Percentiles rank a stretch among this genome's conserved stretches.
Conservation (phyloP, 1,284 basidiomycete genomes). For the Austroboletus sp. region DNA sequence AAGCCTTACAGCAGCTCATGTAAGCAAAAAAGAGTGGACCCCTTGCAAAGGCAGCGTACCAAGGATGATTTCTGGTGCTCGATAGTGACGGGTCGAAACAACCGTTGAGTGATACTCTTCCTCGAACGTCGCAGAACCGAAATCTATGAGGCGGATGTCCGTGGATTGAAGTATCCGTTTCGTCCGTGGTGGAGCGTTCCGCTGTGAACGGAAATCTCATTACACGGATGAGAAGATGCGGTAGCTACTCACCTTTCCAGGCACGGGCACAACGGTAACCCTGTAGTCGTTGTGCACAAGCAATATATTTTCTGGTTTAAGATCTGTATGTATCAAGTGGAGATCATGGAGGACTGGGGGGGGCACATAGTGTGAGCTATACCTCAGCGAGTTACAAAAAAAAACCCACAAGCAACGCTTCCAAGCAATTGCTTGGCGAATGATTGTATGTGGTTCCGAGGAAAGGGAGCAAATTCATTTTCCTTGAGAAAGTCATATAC, state of each 20-base stretch:
- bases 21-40: conserved; percentile 8
- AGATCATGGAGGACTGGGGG: conserved; percentile 81
- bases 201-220: conserved; percentile 36
- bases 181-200: conserved; percentile 51
- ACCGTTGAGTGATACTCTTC: conserved; percentile 98
- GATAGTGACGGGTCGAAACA: conserved; percentile 96
- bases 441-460: conserved; percentile 89
- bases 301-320: conserved; percentile 98
- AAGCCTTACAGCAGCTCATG: conserved; percentile 53
- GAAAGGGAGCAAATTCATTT: conserved; percentile 95
- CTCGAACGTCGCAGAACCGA: conserved; percentile 96
- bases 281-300: conserved; percentile 82
- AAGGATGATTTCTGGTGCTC: conserved; percentile 97
- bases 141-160: conserved; percentile 95
- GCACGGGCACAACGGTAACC: conserved; percentile 48
- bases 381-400: conserved; percentile 1
- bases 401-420: conserved; percentile 84
- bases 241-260: conserved; percentile 47
- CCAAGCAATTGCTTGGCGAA: conserved; percentile 90
- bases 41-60: conserved; percentile 47
- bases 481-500: conserved; percentile 99
- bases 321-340: conserved; percentile 92
- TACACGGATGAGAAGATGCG: conserved; percentile 5
- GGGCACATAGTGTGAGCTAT: conserved; percentile 11
- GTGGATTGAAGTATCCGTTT: conserved; percentile 81